Evolutionary conservation across 73 alveolate species (phyloP).

Genomic region (Durusdinium trenchii): DNA sequence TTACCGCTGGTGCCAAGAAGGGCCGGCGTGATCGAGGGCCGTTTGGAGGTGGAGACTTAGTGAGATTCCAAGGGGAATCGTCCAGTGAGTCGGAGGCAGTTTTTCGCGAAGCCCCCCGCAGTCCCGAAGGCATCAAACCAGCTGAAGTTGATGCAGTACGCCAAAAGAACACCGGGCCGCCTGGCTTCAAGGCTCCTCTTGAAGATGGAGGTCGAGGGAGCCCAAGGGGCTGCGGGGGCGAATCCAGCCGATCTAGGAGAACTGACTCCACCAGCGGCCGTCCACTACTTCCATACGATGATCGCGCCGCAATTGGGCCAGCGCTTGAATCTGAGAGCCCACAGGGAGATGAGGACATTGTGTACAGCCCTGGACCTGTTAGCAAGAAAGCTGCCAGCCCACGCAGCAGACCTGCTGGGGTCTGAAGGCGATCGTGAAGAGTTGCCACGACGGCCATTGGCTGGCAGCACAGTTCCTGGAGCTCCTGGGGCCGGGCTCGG

Average conservation of each 20-base stretch:
- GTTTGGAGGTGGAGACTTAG: neutral
- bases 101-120: slow-evolving; percentile 5
- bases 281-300: neutral
- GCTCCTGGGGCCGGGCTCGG: neutral
- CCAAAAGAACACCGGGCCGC: neutral
- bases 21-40: neutral
- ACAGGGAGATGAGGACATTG: neutral
- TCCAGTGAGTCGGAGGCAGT: neutral
- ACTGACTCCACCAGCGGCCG: neutral
- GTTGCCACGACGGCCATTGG: neutral
- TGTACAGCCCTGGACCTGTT: neutral
- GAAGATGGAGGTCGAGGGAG: neutral
- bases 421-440: neutral
- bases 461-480: neutral
- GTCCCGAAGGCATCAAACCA: neutral
- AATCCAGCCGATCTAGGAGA: neutral
- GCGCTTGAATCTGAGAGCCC: neutral
- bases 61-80: neutral
- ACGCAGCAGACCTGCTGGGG: neutral
- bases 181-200: neutral
- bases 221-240: neutral
- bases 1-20: neutral
- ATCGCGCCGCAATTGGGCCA: neutral
- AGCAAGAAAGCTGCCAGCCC: neutral
- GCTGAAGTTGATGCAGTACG: neutral